Evolutionary conservation across 192 early-diverging fungal genomes (phyloP), one percentile per base, ranked within the genome.

Genomic region (Podila minutissima): DNA sequence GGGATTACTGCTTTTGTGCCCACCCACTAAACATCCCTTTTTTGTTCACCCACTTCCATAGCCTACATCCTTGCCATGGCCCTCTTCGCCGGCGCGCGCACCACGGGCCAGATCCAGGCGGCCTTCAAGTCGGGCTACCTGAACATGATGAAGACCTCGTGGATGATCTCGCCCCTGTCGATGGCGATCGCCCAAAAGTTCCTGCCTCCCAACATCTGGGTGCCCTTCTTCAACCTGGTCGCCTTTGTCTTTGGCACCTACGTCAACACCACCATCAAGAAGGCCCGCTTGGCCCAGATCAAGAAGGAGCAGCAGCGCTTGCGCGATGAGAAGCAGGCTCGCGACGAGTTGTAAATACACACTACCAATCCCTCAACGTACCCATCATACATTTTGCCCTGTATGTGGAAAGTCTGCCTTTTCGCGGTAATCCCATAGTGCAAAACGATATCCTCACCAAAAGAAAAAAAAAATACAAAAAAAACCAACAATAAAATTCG

Each of bases 201-300:
- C 67, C 81, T 97, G 58, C 89, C 87, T n/a, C 94, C 91, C 13
- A 83, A 88, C 49, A 83, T 92, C 55, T 97, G 95, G 95, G 89
- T 95, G 31, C 96, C 96, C 28, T 97, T 96, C 89, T 97, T 96
- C 86, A 95, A 96, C 86, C 53, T 92, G 28, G 85, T 97, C 57
- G 90, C 89, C 24, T 97, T 97, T 71, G 81, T 78, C 61, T 94
- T 94, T 77, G 92, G 92, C 69, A 90, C 90, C 17, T 94, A 92
- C 55, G 86, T 92, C 62, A 95, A 95, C 86, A 93, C 90, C 58
- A 82, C 86, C 75, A 90, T 92, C 74, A 96, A 96, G 89, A 81
- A 73, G 86, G 83, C 66, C 69, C 86, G 66, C 66, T 78, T 59
- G 66, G 86, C 67, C 29, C 84, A 82, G 83, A 83, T 68, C 69